These are phyloP conservation scores for Simmondsia chinensis DNA, from an alignment of 148 eudicot species.

Conservation along the genomic window DNA sequence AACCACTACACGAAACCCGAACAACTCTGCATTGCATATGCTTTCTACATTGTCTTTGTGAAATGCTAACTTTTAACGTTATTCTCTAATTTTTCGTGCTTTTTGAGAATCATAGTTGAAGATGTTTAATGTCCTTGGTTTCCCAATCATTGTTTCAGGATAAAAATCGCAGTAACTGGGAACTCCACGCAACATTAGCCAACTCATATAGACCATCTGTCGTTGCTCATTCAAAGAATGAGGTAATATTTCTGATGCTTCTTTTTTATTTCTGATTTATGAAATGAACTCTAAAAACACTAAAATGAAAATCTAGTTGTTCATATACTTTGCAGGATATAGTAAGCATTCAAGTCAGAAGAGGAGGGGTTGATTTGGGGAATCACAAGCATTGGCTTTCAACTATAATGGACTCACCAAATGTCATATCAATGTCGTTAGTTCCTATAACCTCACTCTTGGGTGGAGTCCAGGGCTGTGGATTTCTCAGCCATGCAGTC, in stretches of 20 bases:
- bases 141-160: constrained; percentile 13
- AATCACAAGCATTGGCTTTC: constrained; percentile 82
- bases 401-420: constrained; percentile 63
- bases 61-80: background rate
- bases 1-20: too few relatives aligned
- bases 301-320: background rate
- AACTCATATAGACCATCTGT: constrained; percentile 42
- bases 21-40: background rate
- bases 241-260: constrained; percentile 32
- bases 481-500: constrained; percentile 91
- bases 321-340: constrained; percentile 53
- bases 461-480: constrained; percentile 83
- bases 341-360: constrained; percentile 50
- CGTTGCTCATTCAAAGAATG: constrained; percentile 45
- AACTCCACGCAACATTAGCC: constrained; percentile 17
- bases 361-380: constrained; percentile 77
- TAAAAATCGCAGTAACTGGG: constrained; percentile 16
- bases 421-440: constrained; percentile 82
- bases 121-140: too few relatives aligned
- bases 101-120: too few relatives aligned
- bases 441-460: constrained; percentile 84
- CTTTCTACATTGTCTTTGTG: background rate
- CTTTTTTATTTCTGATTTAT: background rate
- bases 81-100: background rate
- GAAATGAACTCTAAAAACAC: background rate